These are phyloP conservation scores for Ganoderma resinaceum DNA, from an alignment of 1,284 basidiomycete species.

Conservation along the genomic window DNA sequence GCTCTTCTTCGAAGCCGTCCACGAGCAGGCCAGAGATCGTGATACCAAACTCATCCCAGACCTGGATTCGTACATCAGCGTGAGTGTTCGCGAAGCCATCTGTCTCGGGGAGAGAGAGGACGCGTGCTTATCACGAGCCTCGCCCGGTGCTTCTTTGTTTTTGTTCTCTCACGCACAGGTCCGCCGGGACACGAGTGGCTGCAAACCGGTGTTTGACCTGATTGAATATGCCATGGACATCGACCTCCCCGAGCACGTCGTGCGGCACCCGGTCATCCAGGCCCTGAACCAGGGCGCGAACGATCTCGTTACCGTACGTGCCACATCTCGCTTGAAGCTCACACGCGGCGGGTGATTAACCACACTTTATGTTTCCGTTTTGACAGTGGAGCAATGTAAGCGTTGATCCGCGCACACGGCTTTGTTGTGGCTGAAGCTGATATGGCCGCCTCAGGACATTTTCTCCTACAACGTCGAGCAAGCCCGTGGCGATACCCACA, in stretches of 20 bases:
- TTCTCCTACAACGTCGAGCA: slow-evolving; percentile 50
- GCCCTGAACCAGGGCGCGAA: slow-evolving; percentile 47
- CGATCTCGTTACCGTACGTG: slow-evolving; percentile 45
- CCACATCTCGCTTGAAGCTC: not conserved
- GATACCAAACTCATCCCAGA: slow-evolving; percentile 42
- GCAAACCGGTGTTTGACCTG: slow-evolving; percentile 48
- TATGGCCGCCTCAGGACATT: slow-evolving; percentile 40
- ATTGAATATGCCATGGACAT: slow-evolving; percentile 49
- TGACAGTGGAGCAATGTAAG: slow-evolving; percentile 48
- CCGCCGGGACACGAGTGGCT: slow-evolving; percentile 41
- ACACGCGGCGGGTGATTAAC: slow-evolving; percentile 8
- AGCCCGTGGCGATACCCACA: slow-evolving; percentile 46
- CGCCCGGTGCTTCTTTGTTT: not conserved
- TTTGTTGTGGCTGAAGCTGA: slow-evolving; percentile 1
- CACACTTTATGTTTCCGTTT: not conserved
- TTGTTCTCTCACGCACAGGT: slow-evolving; percentile 21
- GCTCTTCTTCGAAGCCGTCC: slow-evolving; percentile 47
- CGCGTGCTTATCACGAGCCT: slow-evolving; percentile 1
- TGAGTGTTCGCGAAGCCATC: slow-evolving; percentile 17
- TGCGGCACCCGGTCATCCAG: slow-evolving; percentile 45
- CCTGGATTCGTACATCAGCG: slow-evolving; percentile 48
- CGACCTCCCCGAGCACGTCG: slow-evolving; percentile 47
- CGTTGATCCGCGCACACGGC: slow-evolving; percentile 5
- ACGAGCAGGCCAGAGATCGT: slow-evolving; percentile 44
- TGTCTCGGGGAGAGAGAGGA: not conserved